These are phyloP conservation scores for Penicillium sp. DNA, from an alignment of 2,329 filamentous ascomycete genomes.

Conservation along the genomic window DNA sequence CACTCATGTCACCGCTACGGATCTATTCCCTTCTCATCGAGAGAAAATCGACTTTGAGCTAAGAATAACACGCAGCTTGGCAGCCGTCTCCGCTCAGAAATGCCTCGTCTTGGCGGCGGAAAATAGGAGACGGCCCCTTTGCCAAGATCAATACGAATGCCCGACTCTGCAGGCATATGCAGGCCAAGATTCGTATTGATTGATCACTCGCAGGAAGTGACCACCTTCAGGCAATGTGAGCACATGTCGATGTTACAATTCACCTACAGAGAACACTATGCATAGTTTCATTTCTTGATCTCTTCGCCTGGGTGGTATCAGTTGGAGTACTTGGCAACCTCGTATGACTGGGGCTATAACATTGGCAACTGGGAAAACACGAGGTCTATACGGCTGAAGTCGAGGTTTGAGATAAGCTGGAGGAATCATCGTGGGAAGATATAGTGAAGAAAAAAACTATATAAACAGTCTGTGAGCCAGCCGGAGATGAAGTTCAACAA, in stretches of 20 bases:
- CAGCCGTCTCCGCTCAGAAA: no score
- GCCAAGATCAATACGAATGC: not conserved
- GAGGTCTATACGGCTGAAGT: not conserved
- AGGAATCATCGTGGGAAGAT: not conserved
- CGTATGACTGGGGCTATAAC: not conserved
- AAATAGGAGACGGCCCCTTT: not conserved
- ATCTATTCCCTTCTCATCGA: no score
- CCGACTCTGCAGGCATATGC: not conserved
- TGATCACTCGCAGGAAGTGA: not conserved
- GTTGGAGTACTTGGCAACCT: not conserved
- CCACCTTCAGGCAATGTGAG: not conserved
- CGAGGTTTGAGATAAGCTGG: not conserved
- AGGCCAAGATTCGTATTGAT: not conserved
- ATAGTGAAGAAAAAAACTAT: not conserved
- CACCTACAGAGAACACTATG: not conserved
- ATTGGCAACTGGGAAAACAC: not conserved
- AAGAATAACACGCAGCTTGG: no score
- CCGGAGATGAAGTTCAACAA: not conserved
- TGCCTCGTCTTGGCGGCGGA: not conserved
- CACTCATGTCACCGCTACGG: no score
- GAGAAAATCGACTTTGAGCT: no score
- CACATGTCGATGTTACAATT: not conserved
- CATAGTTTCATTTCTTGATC: not conserved
- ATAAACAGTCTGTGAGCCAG: not conserved
- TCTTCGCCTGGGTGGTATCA: not conserved